A percentile compares a stretch with the other conserved stretches of the same genome.
Evolutionary conservation across 2,329 filamentous ascomycete species (phyloP).

Genomic region (Colletotrichum sp.): DNA sequence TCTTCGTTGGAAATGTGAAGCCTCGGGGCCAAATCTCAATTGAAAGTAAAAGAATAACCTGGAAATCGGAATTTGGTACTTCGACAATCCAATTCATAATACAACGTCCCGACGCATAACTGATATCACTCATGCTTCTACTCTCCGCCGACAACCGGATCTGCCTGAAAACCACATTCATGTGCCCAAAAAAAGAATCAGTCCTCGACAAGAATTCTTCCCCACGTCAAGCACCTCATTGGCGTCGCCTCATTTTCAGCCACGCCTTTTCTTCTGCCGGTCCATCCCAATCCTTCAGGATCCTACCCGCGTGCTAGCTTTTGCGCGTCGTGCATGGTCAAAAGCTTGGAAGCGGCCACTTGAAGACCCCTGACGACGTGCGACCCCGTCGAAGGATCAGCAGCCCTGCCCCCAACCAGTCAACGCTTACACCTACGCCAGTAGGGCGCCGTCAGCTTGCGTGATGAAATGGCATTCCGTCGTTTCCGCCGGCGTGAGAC

Average conservation of each 20-base stretch:
- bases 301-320: not conserved
- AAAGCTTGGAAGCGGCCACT: not conserved
- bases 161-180: not conserved
- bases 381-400: not conserved
- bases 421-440: not conserved
- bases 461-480: not conserved
- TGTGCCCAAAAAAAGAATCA: not conserved
- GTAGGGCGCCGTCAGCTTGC: not conserved
- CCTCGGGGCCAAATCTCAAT: rapidly evolving
- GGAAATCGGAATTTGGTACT: not conserved
- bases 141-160: not conserved
- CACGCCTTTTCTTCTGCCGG: not conserved
- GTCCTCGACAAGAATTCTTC: not conserved
- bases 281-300: not conserved
- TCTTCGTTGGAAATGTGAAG: not conserved
- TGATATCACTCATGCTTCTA: not conserved
- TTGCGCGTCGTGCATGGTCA: not conserved
- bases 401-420: not conserved
- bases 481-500: not conserved
- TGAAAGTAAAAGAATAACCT: rapidly evolving
- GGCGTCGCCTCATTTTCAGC: not conserved
- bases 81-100: rapidly evolving
- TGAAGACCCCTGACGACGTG: not conserved
- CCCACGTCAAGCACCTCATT: not conserved
- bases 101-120: rapidly evolving